Evolutionary conservation across 2,329 filamentous ascomycete genomes (phyloP).

Genomic region (Xylaria sp.): DNA sequence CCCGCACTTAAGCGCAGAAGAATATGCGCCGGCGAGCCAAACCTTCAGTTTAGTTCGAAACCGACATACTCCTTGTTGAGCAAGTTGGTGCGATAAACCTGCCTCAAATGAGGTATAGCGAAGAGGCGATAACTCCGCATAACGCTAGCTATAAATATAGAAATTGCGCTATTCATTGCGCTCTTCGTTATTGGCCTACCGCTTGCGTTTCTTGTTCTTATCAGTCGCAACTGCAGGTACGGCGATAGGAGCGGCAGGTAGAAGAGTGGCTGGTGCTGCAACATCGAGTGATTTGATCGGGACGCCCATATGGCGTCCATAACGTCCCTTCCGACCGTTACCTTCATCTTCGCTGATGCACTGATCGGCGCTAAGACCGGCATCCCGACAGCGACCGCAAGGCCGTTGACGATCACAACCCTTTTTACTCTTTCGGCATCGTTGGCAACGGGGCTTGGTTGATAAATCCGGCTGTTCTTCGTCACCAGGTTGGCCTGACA

Average conservation of each 20-base stretch:
- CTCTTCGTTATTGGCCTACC: constrained; percentile 53
- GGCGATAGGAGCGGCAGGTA: constrained; percentile 57
- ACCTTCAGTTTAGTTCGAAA: neutral
- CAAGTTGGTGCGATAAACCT: constrained; percentile 11
- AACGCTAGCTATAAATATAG: constrained; percentile 10
- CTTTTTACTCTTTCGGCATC: constrained; percentile 99
- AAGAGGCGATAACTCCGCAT: constrained; percentile 20
- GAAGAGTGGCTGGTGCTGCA: constrained; percentile 50
- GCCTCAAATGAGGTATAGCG: constrained; percentile 14
- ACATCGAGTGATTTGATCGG: constrained; percentile 69
- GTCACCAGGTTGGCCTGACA: constrained; percentile 72
- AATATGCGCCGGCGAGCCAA: constrained; percentile 3
- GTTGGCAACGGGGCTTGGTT: constrained; percentile 95
- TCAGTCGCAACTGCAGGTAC: constrained; percentile 59
- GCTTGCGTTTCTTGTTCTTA: constrained; percentile 72
- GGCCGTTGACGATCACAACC: constrained; percentile 96
- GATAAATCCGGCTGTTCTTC: constrained; percentile 94
- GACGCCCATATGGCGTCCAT: constrained; percentile 78
- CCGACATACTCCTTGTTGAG: neutral
- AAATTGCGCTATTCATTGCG: neutral
- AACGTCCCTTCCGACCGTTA: constrained; percentile 95
- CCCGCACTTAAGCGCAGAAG: constrained; percentile 16
- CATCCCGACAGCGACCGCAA: constrained; percentile 94
- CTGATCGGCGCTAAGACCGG: constrained; percentile 90
- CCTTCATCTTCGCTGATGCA: constrained; percentile 98